Evolutionary conservation across 495 filamentous ascomycete genomes (phyloP).

Genomic region (Rhypophila decipiens): DNA sequence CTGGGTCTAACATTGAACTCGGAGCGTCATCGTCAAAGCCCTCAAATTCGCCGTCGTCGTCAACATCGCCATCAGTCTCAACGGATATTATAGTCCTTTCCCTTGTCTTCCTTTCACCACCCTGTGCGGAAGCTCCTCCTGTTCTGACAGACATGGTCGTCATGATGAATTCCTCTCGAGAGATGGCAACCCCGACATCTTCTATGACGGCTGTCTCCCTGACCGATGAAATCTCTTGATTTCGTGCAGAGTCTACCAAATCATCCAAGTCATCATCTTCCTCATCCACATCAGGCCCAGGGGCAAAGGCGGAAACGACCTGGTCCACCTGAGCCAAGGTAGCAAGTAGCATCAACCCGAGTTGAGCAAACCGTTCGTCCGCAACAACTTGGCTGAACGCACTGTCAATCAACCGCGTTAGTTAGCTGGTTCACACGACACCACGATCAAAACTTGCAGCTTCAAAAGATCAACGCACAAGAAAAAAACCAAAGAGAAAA

Average conservation of each 20-base stretch:
- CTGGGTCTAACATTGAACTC: background rate
- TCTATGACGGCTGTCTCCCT: background rate
- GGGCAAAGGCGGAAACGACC: conserved; percentile 25
- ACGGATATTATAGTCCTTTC: background rate
- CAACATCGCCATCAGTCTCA: background rate
- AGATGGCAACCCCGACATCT: conserved; percentile 17
- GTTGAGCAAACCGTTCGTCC: conserved; percentile 66
- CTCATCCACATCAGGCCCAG: background rate
- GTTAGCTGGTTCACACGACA: background rate
- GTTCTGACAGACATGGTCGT: conserved; percentile 2
- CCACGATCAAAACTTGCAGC: background rate
- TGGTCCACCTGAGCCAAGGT: conserved; percentile 54
- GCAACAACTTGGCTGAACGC: conserved; percentile 61
- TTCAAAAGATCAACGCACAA: background rate
- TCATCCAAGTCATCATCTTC: background rate
- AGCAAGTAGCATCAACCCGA: conserved; percentile 71
- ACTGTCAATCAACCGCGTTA: background rate
- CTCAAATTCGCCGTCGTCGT: background rate
- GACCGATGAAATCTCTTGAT: background rate
- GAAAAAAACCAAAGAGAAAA: background rate
- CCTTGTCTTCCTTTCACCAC: background rate
- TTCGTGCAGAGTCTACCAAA: background rate
- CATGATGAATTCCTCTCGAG: conserved; percentile 3
- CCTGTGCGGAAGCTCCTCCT: background rate
- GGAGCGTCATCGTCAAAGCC: background rate